These are phyloP conservation scores for Linnemannia elongata DNA, from an alignment of 192 early-diverging fungal genomes.

Conservation along the genomic window DNA sequence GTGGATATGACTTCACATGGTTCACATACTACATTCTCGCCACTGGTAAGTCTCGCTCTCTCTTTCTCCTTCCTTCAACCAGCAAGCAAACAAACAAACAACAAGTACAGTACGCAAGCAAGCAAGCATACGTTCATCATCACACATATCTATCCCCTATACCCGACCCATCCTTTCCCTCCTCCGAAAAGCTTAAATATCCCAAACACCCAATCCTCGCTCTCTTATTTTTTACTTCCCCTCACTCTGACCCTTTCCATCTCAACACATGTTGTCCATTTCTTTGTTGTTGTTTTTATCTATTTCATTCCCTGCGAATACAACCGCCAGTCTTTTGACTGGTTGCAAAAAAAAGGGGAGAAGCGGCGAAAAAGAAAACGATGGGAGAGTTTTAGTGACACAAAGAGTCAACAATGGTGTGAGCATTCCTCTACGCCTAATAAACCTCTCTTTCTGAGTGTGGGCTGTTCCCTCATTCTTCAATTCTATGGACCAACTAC, in stretches of 20 bases:
- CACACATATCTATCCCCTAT: neutral
- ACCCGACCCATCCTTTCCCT: neutral
- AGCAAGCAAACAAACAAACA: neutral
- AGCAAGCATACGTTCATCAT: no score
- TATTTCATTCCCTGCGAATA: neutral
- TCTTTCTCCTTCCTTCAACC: neutral
- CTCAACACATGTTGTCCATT: neutral
- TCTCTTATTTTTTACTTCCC: neutral
- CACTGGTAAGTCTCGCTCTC: conserved; percentile 25
- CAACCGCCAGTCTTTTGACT: neutral
- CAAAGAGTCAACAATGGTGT: neutral
- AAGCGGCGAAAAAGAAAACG: neutral
- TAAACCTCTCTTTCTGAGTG: neutral
- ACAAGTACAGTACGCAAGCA: no score
- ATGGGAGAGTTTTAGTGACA: neutral
- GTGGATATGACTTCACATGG: conserved; percentile 32
- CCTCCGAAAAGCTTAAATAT: conserved; percentile 1
- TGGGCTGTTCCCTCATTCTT: neutral
- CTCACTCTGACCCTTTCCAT: neutral
- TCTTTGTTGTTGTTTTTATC: neutral
- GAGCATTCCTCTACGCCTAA: neutral
- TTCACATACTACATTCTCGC: conserved; percentile 43
- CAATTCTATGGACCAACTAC: neutral
- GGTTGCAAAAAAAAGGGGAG: neutral
- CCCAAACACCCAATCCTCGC: neutral